Evolutionary conservation across 2,329 filamentous ascomycete species (phyloP).

Genomic region (Didymella keratinophila): DNA sequence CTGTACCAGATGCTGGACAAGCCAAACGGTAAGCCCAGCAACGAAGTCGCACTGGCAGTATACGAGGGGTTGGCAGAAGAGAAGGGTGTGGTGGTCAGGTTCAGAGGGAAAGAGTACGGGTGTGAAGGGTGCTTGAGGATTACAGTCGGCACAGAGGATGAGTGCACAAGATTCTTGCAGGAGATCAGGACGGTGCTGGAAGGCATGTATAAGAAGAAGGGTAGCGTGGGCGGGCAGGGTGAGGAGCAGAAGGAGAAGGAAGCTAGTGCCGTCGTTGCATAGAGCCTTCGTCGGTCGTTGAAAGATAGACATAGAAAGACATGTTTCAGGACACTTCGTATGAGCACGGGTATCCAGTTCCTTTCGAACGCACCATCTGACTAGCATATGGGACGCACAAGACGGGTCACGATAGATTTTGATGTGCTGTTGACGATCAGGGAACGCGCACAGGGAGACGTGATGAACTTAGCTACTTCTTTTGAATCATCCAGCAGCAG

Average conservation of each 20-base stretch:
- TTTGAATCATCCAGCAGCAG: background rate
- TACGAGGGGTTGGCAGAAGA: slow-evolving; percentile 87
- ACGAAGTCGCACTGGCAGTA: slow-evolving; percentile 76
- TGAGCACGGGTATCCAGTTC: too few species aligned
- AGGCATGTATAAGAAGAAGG: slow-evolving; percentile 55
- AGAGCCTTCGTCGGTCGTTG: too few species aligned
- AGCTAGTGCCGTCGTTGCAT: slow-evolving; percentile 60
- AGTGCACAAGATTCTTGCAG: slow-evolving; percentile 79
- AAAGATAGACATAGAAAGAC: too few species aligned
- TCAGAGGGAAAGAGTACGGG: slow-evolving; percentile 89
- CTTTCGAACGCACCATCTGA: too few species aligned
- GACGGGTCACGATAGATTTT: background rate
- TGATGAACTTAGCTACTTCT: background rate
- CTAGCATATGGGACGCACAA: background rate
- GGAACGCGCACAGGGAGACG: background rate
- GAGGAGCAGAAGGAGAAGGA: slow-evolving; percentile 58
- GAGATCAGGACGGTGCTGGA: slow-evolving; percentile 66
- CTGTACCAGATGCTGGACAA: slow-evolving; percentile 85
- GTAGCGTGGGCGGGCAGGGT: slow-evolving; percentile 42
- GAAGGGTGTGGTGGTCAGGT: slow-evolving; percentile 89
- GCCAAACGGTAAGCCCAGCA: slow-evolving; percentile 74
- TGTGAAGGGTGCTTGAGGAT: slow-evolving; percentile 89
- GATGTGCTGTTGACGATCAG: too few species aligned
- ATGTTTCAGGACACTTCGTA: too few species aligned
- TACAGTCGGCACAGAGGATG: slow-evolving; percentile 87